Conservation (phyloP, 2,329 filamentous ascomycete genomes). For the Hypomyces perniciosus region DNA sequence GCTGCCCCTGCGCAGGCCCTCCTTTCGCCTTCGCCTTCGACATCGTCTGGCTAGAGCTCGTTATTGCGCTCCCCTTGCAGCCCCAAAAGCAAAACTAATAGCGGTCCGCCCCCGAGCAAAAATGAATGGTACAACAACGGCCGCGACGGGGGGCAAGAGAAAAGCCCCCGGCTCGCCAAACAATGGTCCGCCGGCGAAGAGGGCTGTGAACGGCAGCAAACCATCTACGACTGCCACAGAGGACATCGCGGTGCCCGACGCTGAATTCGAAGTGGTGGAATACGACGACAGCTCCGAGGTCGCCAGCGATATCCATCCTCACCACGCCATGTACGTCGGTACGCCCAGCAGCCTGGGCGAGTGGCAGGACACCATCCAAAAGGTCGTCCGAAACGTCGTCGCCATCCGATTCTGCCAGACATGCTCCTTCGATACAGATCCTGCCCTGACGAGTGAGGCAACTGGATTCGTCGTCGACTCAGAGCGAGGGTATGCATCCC, state of each 20-base stretch:
- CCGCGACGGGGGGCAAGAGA: conserved; percentile 45
- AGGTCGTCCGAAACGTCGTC: conserved; percentile 89
- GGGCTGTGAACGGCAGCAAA: conserved; percentile 41
- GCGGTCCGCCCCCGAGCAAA: conserved; percentile 8
- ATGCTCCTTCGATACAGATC: conserved; percentile 95
- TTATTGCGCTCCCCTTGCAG: neutral
- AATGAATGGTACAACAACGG: conserved; percentile 40
- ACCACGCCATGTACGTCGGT: conserved; percentile 27
- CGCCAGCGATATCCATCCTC: conserved; percentile 34
- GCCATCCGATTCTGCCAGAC: conserved; percentile 99
- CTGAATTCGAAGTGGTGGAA: conserved; percentile 25
- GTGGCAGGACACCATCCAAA: conserved; percentile 94
- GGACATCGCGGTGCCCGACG: conserved; percentile 45
- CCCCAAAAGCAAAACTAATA: neutral
- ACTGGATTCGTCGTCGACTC: conserved; percentile 98
- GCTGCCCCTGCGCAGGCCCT: neutral
- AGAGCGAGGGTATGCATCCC: conserved; percentile 61
- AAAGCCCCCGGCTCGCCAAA: conserved; percentile 43
- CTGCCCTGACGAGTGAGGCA: conserved; percentile 87
- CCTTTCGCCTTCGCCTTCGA: neutral
- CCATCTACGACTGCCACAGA: conserved; percentile 25
- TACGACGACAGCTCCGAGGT: conserved; percentile 37
- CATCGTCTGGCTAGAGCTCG: neutral
- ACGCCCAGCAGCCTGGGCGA: conserved; percentile 47
- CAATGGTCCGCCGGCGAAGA: conserved; percentile 29